These are phyloP conservation scores for Tinospora cordifolia DNA, from an alignment of 164 flowering plant species.

Conservation along the genomic window DNA sequence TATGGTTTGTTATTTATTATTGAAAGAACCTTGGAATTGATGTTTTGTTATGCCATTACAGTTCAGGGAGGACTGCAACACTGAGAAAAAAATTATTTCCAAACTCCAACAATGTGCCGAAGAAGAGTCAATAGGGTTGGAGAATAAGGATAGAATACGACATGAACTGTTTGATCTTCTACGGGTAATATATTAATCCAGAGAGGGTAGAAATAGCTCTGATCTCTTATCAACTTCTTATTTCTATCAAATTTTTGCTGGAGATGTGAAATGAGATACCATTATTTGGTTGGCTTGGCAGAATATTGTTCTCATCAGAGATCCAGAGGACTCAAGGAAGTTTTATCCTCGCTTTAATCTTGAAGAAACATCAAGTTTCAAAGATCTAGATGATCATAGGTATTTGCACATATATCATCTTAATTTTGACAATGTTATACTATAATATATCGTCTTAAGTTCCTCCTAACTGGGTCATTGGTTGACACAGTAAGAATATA, in stretches of 20 bases:
- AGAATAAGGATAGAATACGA: slow-evolving; percentile 50
- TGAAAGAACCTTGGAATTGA: background rate
- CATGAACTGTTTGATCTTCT: slow-evolving; percentile 70
- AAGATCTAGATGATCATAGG: slow-evolving; percentile 85
- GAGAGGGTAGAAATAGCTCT: background rate
- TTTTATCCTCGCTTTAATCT: slow-evolving; percentile 94
- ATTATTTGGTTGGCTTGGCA: slow-evolving; percentile 30
- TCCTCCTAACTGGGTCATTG: slow-evolving; percentile 10
- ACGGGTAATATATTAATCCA: slow-evolving; percentile 35
- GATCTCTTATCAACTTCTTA: background rate
- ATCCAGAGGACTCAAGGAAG: slow-evolving; percentile 68
- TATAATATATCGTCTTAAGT: too few relatives aligned
- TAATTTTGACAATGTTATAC: background rate
- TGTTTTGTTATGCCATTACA: slow-evolving; percentile 20
- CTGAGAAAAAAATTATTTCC: slow-evolving; percentile 76
- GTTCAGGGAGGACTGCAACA: slow-evolving; percentile 93
- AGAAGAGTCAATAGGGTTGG: slow-evolving; percentile 38
- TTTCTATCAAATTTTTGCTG: too few relatives aligned
- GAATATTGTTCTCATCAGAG: slow-evolving; percentile 91
- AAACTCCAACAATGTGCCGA: slow-evolving; percentile 56
- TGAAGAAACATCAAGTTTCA: slow-evolving; percentile 83
- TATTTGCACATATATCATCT: slow-evolving; percentile 18
- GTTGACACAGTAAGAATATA: slow-evolving; percentile 68
- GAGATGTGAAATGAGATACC: slow-evolving; percentile 1
- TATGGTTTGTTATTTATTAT: too few relatives aligned